Evolutionary conservation across 306 rosid genomes (phyloP), one percentile per base, ranked within the genome.

Genomic region (Vigna radiata): DNA sequence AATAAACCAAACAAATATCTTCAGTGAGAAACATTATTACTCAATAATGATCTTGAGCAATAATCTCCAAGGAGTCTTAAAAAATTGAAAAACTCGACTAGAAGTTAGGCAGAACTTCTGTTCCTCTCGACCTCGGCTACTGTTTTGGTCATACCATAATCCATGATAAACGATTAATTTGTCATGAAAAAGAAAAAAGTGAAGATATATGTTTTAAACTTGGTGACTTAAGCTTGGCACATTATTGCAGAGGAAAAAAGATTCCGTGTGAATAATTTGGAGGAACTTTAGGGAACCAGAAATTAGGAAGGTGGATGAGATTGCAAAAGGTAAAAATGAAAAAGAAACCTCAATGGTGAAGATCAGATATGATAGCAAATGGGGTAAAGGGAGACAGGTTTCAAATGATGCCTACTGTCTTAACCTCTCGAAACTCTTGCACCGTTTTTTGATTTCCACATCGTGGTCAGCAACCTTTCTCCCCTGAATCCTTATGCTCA

Each of bases 381-480:
- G 81, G 78, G 75, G 75, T 46, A 79, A 55, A 75, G 49, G 63
- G 63, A 41, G 72, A 59, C 77, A 84, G 85, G 64, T 33, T 66
- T 68, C 71, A 76, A 83, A 81, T 81, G 79, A 75, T 76, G 68
- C 78, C 69, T 52, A 48, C n/a, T 50, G 92, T 86, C 87, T 71
- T 72, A 76, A 77, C 85, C 84, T 71, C 41, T 66, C 61, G 55
- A 46, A 72, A 77, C 85, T 69, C 76, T 60, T 60, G 77, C 68
- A 68, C 75, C 33, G 60, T 72, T 62, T 61, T 79, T 69, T 7
- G 41, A 59, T 72, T 74, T 63, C n/a, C 81, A 80, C 80, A 77
- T 65, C 77, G 86, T 88, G 91, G 90, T 86, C 88, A 86, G 89
- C 71, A 56, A 58, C 67, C 46, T 70, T 63, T 77, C 86, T 78